Percentiles rank a stretch among this genome's conserved stretches.
phyloP scores from a whole-genome alignment of 176 grass and related monocot species.

The Aegilops speltoides region DNA sequence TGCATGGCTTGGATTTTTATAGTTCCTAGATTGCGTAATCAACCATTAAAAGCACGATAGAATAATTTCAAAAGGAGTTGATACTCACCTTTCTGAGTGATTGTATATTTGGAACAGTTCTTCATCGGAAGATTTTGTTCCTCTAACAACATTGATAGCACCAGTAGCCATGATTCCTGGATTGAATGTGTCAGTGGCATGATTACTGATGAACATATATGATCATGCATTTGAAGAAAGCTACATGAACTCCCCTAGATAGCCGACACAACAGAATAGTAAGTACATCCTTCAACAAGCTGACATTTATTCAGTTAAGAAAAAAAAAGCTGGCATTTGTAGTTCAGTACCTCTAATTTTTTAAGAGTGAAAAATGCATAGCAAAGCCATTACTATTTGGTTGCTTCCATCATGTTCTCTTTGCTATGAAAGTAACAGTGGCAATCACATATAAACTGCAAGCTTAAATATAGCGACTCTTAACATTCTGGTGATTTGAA shows the following conservation, averaged over 20 bases:
- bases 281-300: background rate
- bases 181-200: conserved; percentile 22
- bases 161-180: conserved; percentile 92
- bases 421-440: background rate
- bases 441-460: background rate
- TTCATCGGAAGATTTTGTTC: conserved; percentile 73
- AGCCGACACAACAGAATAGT: background rate
- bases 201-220: background rate
- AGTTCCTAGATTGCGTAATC: background rate
- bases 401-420: background rate
- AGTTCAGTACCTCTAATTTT: background rate
- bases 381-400: background rate
- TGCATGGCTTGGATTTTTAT: background rate
- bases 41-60: background rate
- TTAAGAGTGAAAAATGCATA: conserved; percentile 6
- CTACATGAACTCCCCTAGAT: background rate
- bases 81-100: conserved; percentile 80
- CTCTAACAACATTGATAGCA: conserved; percentile 94
- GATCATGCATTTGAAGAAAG: background rate
- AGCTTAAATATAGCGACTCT: background rate
- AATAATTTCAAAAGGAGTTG: background rate
- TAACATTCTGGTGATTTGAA: background rate
- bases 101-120: conserved; percentile 91
- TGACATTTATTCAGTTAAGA: background rate
- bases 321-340: background rate